Evolutionary conservation across 768 basidiomycete genomes (phyloP).

Genomic region (Hygrocybe coccinea): DNA sequence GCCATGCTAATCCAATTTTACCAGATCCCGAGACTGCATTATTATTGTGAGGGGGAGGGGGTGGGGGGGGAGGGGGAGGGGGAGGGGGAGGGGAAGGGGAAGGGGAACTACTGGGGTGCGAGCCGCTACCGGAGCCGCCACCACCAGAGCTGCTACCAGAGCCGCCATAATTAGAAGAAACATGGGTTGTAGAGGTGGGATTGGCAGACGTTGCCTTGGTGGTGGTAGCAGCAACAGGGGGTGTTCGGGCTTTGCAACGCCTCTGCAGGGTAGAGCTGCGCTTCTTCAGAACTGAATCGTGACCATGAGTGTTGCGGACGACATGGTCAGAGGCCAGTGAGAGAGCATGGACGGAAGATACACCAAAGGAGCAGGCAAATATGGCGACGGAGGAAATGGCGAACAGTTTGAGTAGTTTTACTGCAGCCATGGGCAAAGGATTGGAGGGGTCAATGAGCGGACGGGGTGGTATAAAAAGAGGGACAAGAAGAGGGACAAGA

Average conservation of each 20-base stretch:
- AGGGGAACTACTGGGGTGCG: no score
- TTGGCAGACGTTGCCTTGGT: conserved; percentile 10
- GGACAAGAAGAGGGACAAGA: no score
- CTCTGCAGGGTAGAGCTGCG: conserved; percentile 29
- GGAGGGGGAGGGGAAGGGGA: conserved; percentile 12
- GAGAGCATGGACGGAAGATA: conserved; percentile 50
- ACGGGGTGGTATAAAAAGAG: no score
- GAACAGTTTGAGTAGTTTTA: conserved; percentile 52
- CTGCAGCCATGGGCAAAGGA: conserved; percentile 45
- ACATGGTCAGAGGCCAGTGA: conserved; percentile 38
- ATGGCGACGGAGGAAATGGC: conserved; percentile 56
- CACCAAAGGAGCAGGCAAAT: conserved; percentile 45
- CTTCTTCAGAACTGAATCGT: conserved; percentile 51
- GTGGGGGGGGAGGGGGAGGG: conserved; percentile 9
- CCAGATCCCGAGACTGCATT: conserved; percentile 15
- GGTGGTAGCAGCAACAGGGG: conserved; percentile 22
- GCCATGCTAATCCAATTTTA: conserved; percentile 68
- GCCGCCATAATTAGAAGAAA: no score
- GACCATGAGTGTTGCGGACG: conserved; percentile 41
- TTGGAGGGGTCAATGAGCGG: background rate
- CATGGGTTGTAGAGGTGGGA: no score
- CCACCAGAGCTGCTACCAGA: no score
- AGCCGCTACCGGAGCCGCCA: no score
- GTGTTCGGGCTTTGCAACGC: conserved; percentile 55
- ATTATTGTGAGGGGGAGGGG: conserved; percentile 14